These are phyloP conservation scores for Colletotrichum karsti DNA, from an alignment of 2,329 filamentous ascomycete genomes.

Conservation along the genomic window DNA sequence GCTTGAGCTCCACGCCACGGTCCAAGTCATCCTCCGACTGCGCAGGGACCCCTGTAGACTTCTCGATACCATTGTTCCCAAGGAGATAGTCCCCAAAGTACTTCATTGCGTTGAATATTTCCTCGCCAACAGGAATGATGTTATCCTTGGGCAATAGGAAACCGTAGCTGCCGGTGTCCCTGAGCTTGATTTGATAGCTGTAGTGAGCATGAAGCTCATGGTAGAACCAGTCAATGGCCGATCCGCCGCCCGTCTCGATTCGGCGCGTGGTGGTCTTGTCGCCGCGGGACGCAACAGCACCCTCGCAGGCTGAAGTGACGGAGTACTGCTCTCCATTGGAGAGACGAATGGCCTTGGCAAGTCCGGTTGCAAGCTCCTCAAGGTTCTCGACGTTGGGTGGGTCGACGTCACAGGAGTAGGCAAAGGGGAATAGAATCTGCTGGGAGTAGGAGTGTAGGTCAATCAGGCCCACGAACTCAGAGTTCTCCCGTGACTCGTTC, in stretches of 20 bases:
- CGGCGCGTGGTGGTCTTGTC: constrained; percentile 38
- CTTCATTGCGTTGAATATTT: constrained; percentile 83
- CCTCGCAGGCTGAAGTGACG: constrained; percentile 87
- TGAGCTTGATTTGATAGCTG: constrained; percentile 92
- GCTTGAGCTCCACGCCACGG: constrained; percentile 39
- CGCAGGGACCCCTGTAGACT: not conserved
- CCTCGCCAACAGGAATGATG: constrained; percentile 89
- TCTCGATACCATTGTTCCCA: constrained; percentile 73
- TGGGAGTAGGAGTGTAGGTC: constrained; percentile 97
- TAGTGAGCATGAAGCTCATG: constrained; percentile 84
- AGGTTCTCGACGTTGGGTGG: constrained; percentile 92
- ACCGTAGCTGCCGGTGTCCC: constrained; percentile 93
- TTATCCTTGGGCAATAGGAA: constrained; percentile 88
- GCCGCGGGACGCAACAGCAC: constrained; percentile 61
- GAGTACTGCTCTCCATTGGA: constrained; percentile 79
- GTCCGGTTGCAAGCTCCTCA: constrained; percentile 85
- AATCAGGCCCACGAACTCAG: constrained; percentile 83
- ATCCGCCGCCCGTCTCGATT: constrained; percentile 82
- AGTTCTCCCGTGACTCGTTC: constrained; percentile 78
- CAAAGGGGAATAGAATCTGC: constrained; percentile 92
- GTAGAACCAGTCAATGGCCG: constrained; percentile 95
- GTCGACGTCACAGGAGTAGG: constrained; percentile 79
- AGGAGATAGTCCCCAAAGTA: constrained; percentile 85
- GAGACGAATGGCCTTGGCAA: constrained; percentile 89
- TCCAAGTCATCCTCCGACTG: not conserved